Evolutionary conservation across 1,284 basidiomycete species (phyloP).

Genomic region (Phaffia rhodozyma): DNA sequence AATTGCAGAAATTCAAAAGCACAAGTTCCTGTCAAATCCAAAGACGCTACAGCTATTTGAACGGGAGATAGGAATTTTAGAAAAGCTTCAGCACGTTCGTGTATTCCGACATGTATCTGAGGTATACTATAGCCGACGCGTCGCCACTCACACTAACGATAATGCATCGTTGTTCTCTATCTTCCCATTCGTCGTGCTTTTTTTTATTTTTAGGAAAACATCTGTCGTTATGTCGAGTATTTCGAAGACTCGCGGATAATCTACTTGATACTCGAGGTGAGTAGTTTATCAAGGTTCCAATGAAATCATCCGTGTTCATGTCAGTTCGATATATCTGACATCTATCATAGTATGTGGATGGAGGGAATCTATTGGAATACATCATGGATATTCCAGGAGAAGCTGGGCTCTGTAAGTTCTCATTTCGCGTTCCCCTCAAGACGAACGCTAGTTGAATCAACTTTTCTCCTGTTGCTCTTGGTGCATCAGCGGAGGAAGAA

Average conservation of each 20-base stretch:
- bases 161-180: neutral
- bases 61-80: slow-evolving; percentile 69
- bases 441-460: neutral
- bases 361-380: slow-evolving; percentile 77
- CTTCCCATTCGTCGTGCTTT: neutral
- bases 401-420: slow-evolving; percentile 47
- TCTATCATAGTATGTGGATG: slow-evolving; percentile 50
- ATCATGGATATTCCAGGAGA: slow-evolving; percentile 43
- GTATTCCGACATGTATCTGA: too few relatives aligned
- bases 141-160: neutral
- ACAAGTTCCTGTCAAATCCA: slow-evolving; percentile 35
- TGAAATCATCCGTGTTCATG: slow-evolving; percentile 21
- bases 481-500: slow-evolving; percentile 29
- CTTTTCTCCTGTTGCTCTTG: neutral
- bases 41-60: slow-evolving; percentile 44
- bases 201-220: slow-evolving; percentile 44
- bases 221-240: slow-evolving; percentile 66
- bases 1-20: slow-evolving; percentile 31
- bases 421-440: neutral
- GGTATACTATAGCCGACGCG: too few relatives aligned
- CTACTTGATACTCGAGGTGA: slow-evolving; percentile 36
- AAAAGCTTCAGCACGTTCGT: slow-evolving; percentile 52
- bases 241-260: slow-evolving; percentile 58
- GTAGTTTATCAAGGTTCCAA: slow-evolving; percentile 30
- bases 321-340: neutral